Percentiles rank a stretch among this genome's conserved stretches.
Conservation (phyloP, 345 rosid genomes). For the Hirschfeldia incana region DNA sequence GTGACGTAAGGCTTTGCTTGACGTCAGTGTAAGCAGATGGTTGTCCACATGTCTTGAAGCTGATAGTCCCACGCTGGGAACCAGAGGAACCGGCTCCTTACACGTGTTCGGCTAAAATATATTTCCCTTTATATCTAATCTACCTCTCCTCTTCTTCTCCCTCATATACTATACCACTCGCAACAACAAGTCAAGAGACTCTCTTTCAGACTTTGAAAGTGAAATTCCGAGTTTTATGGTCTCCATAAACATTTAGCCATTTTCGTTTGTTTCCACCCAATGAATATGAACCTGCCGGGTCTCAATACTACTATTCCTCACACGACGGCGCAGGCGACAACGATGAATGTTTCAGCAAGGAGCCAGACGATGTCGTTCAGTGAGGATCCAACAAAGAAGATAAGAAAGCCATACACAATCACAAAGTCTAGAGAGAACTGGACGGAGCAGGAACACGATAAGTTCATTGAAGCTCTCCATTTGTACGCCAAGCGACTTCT, state of each 20-base stretch:
- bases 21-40: constrained; percentile 15
- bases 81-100: constrained; percentile 28
- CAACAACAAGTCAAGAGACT: not conserved
- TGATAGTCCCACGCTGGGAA: constrained; percentile 25
- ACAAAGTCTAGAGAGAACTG: constrained; percentile 97
- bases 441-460: constrained; percentile 94
- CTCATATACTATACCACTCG: not conserved
- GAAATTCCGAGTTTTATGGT: constrained; percentile 44
- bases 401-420: constrained; percentile 88
- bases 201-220: constrained; percentile 1
- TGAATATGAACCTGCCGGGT: constrained; percentile 51
- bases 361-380: constrained; percentile 36
- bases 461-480: constrained; percentile 92
- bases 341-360: constrained; percentile 18
- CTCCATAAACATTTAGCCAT: constrained; percentile 54
- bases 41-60: constrained; percentile 25
- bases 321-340: constrained; percentile 7
- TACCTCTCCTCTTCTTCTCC: not conserved
- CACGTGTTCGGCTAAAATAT: constrained; percentile 30
- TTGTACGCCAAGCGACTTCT: constrained; percentile 47
- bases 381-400: constrained; percentile 69
- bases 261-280: constrained; percentile 47
- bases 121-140: not conserved
- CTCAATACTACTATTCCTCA: constrained; percentile 48
- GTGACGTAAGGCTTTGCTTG: not conserved